A percentile compares a stretch with the other conserved stretches of the same genome.
phyloP scores from a whole-genome alignment of 2,329 filamentous ascomycete species.

The Coleophoma crateriformis region DNA sequence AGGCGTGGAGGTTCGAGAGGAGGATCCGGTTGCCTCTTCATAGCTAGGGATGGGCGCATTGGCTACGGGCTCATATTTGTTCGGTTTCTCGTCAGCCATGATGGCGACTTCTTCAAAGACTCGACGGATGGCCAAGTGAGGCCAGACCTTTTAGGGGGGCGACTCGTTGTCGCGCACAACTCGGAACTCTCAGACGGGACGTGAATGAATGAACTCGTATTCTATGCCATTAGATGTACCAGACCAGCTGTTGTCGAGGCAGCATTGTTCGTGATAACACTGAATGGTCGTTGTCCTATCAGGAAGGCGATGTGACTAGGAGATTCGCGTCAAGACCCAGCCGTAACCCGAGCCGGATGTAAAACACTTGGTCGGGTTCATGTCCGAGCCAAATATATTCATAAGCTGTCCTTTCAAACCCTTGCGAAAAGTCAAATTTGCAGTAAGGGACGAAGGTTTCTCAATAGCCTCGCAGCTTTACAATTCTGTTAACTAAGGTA shows the following conservation, averaged over 20 bases:
- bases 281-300: constrained; percentile 8
- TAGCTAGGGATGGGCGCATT: constrained; percentile 62
- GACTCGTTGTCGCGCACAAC: not conserved
- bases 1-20: constrained; percentile 54
- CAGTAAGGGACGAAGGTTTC: too few relatives aligned
- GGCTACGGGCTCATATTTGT: constrained; percentile 56
- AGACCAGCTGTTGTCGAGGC: constrained; percentile 20
- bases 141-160: not conserved
- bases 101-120: constrained; percentile 1
- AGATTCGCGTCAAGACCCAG: constrained; percentile 1
- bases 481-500: too few relatives aligned
- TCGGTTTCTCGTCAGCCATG: constrained; percentile 45
- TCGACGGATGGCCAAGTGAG: not conserved
- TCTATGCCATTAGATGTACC: constrained; percentile 6
- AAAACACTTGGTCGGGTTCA: not conserved
- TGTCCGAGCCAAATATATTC: not conserved
- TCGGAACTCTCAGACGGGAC: not conserved
- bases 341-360: not conserved
- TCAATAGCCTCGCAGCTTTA: too few relatives aligned
- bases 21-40: constrained; percentile 69
- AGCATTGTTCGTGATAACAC: constrained; percentile 11
- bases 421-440: too few relatives aligned
- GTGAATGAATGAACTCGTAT: not conserved
- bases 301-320: constrained; percentile 3
- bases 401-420: too few relatives aligned